Base-by-base conservation (phyloP, 225 moss, liverwort and hornwort genomes). In the Ulota crispa region DNA sequence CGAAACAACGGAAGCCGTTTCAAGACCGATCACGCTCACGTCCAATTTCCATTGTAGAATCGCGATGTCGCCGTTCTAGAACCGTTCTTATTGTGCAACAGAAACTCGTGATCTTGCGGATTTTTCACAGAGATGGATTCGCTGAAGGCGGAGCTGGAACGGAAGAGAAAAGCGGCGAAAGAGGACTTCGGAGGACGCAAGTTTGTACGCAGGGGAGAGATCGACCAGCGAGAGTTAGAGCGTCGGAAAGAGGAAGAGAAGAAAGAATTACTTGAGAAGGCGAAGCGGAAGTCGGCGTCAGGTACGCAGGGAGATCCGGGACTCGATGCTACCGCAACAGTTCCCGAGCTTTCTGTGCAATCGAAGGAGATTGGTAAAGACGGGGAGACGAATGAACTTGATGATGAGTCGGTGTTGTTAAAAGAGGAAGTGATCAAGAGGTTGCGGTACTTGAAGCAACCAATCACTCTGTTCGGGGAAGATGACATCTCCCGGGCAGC, bases 171-270 rank as follows among this genome's bases (percentile, higher is more conserved):
- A 76, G 86, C 87, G 1, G 88, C 79, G 32, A 90, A 88, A n/a
- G 90, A 94, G 79, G 92, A 93, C 66, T 99, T 94, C 5, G 94
- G 94, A 26, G 94, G 93, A 28, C 90, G 96, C 23, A 99, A 93
- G 91, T 99, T 90, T 73, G 92, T 99, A 57, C 92, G 94, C 76
- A 87, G 99, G 47, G 91, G 90, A 18, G 99, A 99, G 87, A 86
- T 99, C 57, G 92, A 92, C 57, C 92, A 92, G 87, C 92, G 90
- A 42, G 92, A 89, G 62, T 82, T 96, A 73, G 87, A 87, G 73
- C 80, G 84, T 45, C 77, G 77, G 73, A 87, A 84, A 61, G 87
- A 87, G 73, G 80, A 56, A 2, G 87, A 87, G 78, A 84, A 68
- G 63, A 81, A 83, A 27, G 87, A 84, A 34, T 66, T 87, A 68